A percentile compares a stretch with the other conserved stretches of the same genome.
Conservation (phyloP, 345 rosid genomes). For the Aurinia saxatilis region DNA sequence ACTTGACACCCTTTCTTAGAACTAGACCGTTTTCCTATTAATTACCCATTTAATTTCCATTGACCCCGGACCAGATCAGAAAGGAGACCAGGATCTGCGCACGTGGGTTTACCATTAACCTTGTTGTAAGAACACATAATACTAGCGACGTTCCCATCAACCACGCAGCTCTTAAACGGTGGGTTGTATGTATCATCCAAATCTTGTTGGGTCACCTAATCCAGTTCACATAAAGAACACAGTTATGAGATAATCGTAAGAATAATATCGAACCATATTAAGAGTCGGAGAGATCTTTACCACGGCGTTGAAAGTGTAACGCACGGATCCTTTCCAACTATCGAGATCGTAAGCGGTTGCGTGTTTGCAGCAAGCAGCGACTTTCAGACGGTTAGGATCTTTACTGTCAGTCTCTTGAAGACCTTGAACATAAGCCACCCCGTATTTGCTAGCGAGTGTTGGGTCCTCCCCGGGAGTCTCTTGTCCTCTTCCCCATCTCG, state of each 20-base stretch:
- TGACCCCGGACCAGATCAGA: constrained; percentile 42
- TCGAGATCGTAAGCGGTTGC: constrained; percentile 59
- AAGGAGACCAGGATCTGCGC: constrained; percentile 55
- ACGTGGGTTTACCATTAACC: constrained; percentile 56
- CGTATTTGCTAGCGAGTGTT: constrained; percentile 54
- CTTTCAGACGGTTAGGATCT: constrained; percentile 37
- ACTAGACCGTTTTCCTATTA: too few species aligned
- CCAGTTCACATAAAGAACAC: not conserved
- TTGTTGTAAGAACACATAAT: constrained; percentile 67
- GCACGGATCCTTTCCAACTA: constrained; percentile 47
- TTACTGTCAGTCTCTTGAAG: constrained; percentile 50
- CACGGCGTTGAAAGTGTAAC: constrained; percentile 49
- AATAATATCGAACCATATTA: too few species aligned
- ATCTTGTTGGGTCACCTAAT: constrained; percentile 58
- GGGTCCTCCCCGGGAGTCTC: constrained; percentile 93
- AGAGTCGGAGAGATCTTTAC: constrained; percentile 13
- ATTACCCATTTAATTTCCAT: constrained; percentile 58
- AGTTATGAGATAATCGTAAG: not conserved
- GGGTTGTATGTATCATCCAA: constrained; percentile 56
- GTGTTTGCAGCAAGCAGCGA: constrained; percentile 66
- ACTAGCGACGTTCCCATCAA: constrained; percentile 61
- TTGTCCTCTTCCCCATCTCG: constrained; percentile 82
- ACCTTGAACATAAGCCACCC: constrained; percentile 45
- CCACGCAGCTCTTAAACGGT: constrained; percentile 61
- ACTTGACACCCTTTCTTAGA: not conserved